phyloP scores from a whole-genome alignment of 257 asterid genomes.

The Fraxinus quadrangulata region DNA sequence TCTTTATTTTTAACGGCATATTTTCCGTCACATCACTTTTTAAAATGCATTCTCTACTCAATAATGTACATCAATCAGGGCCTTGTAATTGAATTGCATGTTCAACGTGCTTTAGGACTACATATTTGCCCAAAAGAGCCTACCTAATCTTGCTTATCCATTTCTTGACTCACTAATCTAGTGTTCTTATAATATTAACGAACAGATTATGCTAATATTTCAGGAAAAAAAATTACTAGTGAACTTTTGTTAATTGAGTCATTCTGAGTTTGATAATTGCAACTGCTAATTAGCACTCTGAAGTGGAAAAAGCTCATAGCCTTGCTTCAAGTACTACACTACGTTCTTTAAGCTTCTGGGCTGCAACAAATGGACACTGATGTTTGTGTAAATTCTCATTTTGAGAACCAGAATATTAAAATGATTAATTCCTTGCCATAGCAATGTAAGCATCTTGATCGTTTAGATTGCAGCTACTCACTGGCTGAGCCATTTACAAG shows the following conservation, averaged over 20 bases:
- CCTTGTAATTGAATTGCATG: background rate
- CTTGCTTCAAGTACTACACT: too few relatives aligned
- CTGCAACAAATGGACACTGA: background rate
- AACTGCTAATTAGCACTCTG: too few relatives aligned
- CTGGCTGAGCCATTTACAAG: background rate
- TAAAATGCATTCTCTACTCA: too few relatives aligned
- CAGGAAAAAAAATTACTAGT: background rate
- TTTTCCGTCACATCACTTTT: too few relatives aligned
- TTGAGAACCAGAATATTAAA: background rate
- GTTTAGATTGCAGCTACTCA: background rate
- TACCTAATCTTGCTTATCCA: background rate
- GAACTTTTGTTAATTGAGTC: background rate
- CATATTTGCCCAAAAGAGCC: too few relatives aligned
- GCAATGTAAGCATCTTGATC: background rate
- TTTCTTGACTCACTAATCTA: slow-evolving; percentile 11
- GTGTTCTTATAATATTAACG: background rate
- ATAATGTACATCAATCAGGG: too few relatives aligned
- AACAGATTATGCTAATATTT: background rate
- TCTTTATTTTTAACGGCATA: too few relatives aligned
- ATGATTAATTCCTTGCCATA: background rate
- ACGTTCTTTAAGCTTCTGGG: background rate
- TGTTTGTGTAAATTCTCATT: background rate
- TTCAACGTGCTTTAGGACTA: background rate
- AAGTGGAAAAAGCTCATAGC: too few relatives aligned
- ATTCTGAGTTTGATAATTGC: background rate